These are phyloP conservation scores for Cystobasidium slooffiae DNA, from an alignment of 1,284 basidiomycete species.

Conservation along the genomic window DNA sequence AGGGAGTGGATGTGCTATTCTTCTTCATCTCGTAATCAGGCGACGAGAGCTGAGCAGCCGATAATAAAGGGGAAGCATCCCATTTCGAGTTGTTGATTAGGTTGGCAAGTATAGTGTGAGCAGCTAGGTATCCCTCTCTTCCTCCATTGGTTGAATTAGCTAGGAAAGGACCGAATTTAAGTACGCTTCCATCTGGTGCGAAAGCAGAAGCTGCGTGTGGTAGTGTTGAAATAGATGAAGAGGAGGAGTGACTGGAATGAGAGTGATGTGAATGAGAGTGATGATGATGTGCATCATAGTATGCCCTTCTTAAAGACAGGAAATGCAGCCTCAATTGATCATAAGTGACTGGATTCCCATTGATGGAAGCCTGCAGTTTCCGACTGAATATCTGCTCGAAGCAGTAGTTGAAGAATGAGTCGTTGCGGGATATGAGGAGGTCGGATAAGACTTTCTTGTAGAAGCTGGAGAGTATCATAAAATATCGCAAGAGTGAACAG, in stretches of 20 bases:
- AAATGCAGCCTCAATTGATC: conserved; percentile 37
- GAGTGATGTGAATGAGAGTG: too few relatives aligned
- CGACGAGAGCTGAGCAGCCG: not conserved
- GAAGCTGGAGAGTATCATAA: conserved; percentile 17
- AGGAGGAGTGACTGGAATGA: not conserved
- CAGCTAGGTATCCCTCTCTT: conserved; percentile 40
- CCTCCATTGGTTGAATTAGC: conserved; percentile 29
- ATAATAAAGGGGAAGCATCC: conserved; percentile 8
- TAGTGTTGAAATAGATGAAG: not conserved
- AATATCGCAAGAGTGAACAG: not conserved
- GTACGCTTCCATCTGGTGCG: conserved; percentile 20
- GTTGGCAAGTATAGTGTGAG: conserved; percentile 31
- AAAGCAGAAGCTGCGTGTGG: conserved; percentile 3
- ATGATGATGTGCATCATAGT: conserved; percentile 19
- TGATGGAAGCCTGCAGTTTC: conserved; percentile 34
- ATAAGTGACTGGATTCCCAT: conserved; percentile 20
- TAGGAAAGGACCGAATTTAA: conserved; percentile 37
- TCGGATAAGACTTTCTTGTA: conserved; percentile 40
- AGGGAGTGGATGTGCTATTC: too few relatives aligned
- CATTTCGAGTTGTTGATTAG: conserved; percentile 23
- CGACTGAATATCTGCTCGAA: conserved; percentile 38
- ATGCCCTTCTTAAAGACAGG: conserved; percentile 7
- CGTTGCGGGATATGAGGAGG: conserved; percentile 35
- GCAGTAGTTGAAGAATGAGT: conserved; percentile 42
- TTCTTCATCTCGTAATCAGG: too few relatives aligned